Evolutionary conservation across 1,284 basidiomycete genomes (phyloP).

Genomic region (Cutaneotrichosporon spelunceum): DNA sequence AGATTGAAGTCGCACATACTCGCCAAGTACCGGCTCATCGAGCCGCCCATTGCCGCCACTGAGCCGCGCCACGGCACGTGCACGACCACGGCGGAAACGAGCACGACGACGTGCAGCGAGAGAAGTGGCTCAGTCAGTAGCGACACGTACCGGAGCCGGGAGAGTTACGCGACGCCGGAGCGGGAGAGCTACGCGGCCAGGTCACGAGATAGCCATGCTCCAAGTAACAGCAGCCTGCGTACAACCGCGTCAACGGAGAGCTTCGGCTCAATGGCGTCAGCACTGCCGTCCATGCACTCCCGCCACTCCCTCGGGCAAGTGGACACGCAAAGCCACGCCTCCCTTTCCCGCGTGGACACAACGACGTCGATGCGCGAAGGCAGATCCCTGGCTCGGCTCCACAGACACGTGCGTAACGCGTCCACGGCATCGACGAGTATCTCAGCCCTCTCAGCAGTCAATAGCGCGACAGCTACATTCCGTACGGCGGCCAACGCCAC

Average conservation of each 20-base stretch:
- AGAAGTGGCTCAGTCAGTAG: background rate
- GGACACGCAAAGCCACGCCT: background rate
- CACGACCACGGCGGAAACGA: background rate
- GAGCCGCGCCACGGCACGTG: background rate
- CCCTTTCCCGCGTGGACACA: background rate
- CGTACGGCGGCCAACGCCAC: background rate
- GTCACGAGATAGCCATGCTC: background rate
- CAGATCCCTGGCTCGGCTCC: background rate
- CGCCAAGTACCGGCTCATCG: background rate
- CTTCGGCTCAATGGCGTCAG: background rate
- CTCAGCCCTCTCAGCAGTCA: background rate
- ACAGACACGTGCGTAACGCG: background rate
- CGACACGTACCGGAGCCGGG: background rate
- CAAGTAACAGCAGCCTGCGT: background rate
- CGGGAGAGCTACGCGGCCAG: background rate
- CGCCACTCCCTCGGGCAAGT: background rate
- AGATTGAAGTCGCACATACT: conserved; percentile 7
- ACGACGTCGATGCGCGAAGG: background rate
- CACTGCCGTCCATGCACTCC: background rate
- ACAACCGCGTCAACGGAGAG: background rate
- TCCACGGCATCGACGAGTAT: background rate
- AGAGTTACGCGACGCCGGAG: background rate
- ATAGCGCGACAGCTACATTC: background rate
- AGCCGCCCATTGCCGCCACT: background rate
- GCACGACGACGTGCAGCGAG: background rate